Evolutionary conservation across 192 early-diverging fungal species (phyloP).

Genomic region (Coemansia aciculifera): DNA sequence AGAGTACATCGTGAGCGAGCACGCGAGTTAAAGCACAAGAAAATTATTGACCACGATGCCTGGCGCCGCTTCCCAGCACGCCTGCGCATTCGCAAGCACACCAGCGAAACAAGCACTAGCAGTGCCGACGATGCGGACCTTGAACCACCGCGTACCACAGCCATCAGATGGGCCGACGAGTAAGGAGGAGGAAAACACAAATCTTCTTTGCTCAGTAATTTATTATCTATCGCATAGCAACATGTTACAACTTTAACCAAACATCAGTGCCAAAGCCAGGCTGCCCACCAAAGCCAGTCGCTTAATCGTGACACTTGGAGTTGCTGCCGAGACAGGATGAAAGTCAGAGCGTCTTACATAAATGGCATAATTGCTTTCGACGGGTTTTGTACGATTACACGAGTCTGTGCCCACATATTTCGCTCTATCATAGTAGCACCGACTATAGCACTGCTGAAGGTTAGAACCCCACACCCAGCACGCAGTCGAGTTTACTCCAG

Average conservation of each 20-base stretch:
- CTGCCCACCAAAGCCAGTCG: conserved; percentile 2
- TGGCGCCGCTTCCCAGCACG: conserved; percentile 12
- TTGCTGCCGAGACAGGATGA: background rate
- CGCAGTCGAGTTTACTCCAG: conserved; percentile 23
- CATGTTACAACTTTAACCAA: background rate
- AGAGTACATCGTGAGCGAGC: conserved; percentile 22
- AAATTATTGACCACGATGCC: conserved; percentile 14
- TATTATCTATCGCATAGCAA: background rate
- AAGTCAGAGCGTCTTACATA: conserved; percentile 34
- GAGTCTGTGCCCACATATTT: conserved; percentile 14
- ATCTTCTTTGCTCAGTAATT: background rate
- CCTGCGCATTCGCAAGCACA: conserved; percentile 9
- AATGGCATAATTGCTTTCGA: conserved; percentile 20
- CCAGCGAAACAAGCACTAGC: conserved; percentile 9
- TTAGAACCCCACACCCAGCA: conserved; percentile 45
- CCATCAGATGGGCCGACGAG: conserved; percentile 29
- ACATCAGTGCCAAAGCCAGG: conserved; percentile 8
- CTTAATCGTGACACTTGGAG: conserved; percentile 8
- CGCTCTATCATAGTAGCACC: conserved; percentile 17
- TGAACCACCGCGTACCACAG: conserved; percentile 10
- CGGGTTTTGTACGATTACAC: conserved; percentile 24
- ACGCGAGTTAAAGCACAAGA: conserved; percentile 26
- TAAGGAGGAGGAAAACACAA: background rate
- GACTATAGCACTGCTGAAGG: conserved; percentile 17
- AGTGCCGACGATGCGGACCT: conserved; percentile 3